Evolutionary conservation across 495 filamentous ascomycete genomes (phyloP).

Genomic region (Sporormia fimetaria): DNA sequence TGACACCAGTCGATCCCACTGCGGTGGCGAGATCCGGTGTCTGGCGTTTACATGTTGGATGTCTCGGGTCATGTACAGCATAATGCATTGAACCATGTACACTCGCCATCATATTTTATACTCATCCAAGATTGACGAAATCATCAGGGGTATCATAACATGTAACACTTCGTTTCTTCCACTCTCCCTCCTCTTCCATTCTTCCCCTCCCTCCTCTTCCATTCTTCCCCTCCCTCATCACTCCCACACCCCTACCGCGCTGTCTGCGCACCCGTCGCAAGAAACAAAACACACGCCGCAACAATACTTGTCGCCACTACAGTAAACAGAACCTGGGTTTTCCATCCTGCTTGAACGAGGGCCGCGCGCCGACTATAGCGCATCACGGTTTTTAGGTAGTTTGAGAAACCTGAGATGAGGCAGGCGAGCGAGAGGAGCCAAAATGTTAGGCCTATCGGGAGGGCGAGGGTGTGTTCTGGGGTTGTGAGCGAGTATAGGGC

Average conservation of each 20-base stretch:
- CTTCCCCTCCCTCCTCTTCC: no score
- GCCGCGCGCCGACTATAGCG: constrained; percentile 68
- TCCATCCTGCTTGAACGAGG: constrained; percentile 87
- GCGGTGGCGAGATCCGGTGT: constrained; percentile 10
- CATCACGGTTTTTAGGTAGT: constrained; percentile 80
- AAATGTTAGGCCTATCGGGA: constrained; percentile 80
- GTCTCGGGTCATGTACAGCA: no score
- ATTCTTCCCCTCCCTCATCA: no score
- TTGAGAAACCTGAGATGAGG: constrained; percentile 63
- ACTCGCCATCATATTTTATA: no score
- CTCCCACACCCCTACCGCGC: constrained; percentile 7
- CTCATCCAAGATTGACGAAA: no score
- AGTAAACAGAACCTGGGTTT: constrained; percentile 74
- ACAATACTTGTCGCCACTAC: constrained; percentile 70
- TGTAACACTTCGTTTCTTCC: no score
- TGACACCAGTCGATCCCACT: constrained; percentile 14
- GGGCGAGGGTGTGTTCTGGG: constrained; percentile 58
- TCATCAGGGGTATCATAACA: no score
- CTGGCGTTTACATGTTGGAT: constrained; percentile 11
- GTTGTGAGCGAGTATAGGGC: background rate
- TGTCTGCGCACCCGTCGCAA: constrained; percentile 40
- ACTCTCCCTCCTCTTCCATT: no score
- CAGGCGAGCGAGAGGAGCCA: constrained; percentile 71
- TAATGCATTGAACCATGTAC: no score
- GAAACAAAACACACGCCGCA: constrained; percentile 60